Base-by-base conservation (phyloP, 805 yeast genomes). In the Myxozyma vanderwaltii region DNA sequence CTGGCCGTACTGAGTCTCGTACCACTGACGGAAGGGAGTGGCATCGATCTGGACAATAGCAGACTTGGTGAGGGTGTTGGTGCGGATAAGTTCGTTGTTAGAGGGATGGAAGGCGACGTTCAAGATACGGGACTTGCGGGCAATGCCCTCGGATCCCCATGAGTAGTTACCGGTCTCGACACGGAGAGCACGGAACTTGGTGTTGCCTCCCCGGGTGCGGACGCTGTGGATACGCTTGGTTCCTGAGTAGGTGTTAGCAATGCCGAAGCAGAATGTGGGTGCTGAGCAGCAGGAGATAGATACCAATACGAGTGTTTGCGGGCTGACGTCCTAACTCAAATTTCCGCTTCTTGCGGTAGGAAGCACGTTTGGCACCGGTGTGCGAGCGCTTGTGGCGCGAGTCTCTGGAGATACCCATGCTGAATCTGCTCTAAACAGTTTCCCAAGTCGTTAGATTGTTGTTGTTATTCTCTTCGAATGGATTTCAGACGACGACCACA, bases 381-480 rank as follows among this genome's bases (percentile, higher is more conserved):
- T 95, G 96, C 76, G 97, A 82, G 83, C 99, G 95, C 89, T 92
- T 92, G 91, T 94, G 99, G 84, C 97, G 97, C 81, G 99, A 92
- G 86, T 94, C 98, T 86, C 99, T 92, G 82, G 98, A 91, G 88
- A 92, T 92, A 91, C 99, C 98, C 99, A 92, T 92, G 53, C 27
- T 59, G 58, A 47, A 54, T 27, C 52, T 45, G 56, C 63, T 59
- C 58, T 54, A 36, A 33, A 40, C 17, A 35, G 33, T 19, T 21
- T 21, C 19, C 17, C 13, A 48, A 5, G 24, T 10, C 15, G 38
- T 29, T 45, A 29, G 35, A n/a, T n/a, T n/a, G n/a, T n/a, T n/a
- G n/a, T n/a, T n/a, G n/a, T n/a, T n/a, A n/a, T n/a, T n/a, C n/a
- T n/a, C n/a, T n/a, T n/a, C n/a, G n/a, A n/a, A n/a, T n/a, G n/a